Base-by-base conservation (phyloP, 441 rosid species). In the Pelargonium fulgidum region DNA sequence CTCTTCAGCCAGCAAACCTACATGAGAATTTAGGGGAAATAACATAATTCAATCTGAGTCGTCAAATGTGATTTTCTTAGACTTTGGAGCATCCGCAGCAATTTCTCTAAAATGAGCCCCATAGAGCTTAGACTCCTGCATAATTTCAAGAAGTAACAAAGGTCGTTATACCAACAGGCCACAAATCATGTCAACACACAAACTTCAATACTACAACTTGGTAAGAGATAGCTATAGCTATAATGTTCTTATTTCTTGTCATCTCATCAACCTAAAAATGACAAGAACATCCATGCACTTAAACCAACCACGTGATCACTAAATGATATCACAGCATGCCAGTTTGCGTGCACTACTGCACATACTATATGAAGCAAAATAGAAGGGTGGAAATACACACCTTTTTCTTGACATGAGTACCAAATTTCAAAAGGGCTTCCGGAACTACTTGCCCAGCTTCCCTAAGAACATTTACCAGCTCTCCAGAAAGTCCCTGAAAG, bases 361-460 rank as follows among this genome's bases (percentile, higher is more conserved):
- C 16, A 14, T 54, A 54, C 22, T 16, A 5, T 13, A 4, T 14
- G 10, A 54, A 54, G 61, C 22, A 54, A 54, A 54, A 14, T 54
- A 14, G 17, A 54, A 8, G 8, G 39, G 13, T 45, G 39, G 62
- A 79, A 62, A 68, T 10, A 5, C 58, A 13, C 42, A 93, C 99
- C 97, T 91, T 93, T 71, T 93, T 93, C 91, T 93, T 93, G 36
- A 91, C 99, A 75, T 93, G 97, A 73, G 99, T 91, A 52, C 97
- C 99, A 52, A 93, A 93, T 73, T 91, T 93, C 85, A 85, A 73
- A 73, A 91, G 91, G 65, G 85, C 88, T 70, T 76, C 81, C 1
- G 99, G 99, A 71, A 93, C 96, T 14, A 84, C 75, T 80, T 93
- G 97, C 75, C 86, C 85, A 17, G 99, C 99, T 83, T 93, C 99